phyloP scores from a whole-genome alignment of 2,329 filamentous ascomycete species.

The Aspergillus persii region DNA sequence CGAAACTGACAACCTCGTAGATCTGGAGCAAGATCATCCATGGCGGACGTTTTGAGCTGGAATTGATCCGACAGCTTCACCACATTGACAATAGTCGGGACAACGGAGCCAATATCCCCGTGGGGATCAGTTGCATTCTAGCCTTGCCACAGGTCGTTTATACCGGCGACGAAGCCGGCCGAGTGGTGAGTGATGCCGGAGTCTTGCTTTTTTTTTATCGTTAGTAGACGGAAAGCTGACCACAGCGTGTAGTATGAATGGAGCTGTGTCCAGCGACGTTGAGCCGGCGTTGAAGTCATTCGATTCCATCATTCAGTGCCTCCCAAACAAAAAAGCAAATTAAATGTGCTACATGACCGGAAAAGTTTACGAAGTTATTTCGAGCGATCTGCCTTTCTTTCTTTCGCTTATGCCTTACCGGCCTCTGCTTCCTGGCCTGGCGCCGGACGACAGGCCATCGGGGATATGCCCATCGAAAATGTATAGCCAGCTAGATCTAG shows the following conservation, averaged over 20 bases:
- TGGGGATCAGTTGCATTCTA: slow-evolving; percentile 80
- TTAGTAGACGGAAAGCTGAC: neutral
- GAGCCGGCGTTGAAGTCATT: slow-evolving; percentile 3
- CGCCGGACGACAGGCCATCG: neutral
- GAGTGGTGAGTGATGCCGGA: slow-evolving; percentile 67
- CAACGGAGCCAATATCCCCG: slow-evolving; percentile 54
- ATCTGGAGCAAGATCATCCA: slow-evolving; percentile 59
- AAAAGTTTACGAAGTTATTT: neutral
- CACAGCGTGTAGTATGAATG: slow-evolving; percentile 51
- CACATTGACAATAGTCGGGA: slow-evolving; percentile 69
- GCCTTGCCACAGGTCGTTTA: slow-evolving; percentile 83
- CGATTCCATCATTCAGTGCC: neutral
- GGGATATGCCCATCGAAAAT: neutral
- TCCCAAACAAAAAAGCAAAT: neutral
- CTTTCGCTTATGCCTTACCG: neutral
- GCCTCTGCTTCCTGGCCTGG: neutral
- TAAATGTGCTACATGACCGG: neutral
- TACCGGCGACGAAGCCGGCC: slow-evolving; percentile 88
- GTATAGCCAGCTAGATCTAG: neutral
- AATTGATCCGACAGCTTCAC: slow-evolving; percentile 77
- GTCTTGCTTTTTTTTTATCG: neutral
- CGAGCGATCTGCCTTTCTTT: neutral
- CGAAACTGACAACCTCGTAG: slow-evolving; percentile 27
- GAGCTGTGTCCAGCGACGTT: slow-evolving; percentile 55
- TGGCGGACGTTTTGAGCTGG: slow-evolving; percentile 69